Conservation (phyloP, 208 protist species). For the Crithidia sp. region DNA sequence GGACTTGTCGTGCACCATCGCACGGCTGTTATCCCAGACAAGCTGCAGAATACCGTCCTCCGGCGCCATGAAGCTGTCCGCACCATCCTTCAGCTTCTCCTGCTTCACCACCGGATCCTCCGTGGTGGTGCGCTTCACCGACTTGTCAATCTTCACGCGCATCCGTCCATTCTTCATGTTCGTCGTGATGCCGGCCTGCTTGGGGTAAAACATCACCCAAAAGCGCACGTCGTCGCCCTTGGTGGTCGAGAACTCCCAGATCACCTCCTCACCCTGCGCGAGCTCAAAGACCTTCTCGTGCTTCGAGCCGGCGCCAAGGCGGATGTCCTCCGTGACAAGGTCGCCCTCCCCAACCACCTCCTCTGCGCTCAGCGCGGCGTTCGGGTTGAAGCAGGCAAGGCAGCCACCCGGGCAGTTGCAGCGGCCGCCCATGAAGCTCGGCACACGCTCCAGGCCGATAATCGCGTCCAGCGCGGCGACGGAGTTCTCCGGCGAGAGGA, state of each 20-base stretch:
- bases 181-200: constrained; percentile 37
- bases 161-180: constrained; percentile 30
- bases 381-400: constrained; percentile 49
- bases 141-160: constrained; percentile 42
- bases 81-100: constrained; percentile 53
- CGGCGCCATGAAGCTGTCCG: constrained; percentile 50
- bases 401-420: constrained; percentile 65
- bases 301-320: constrained; percentile 43
- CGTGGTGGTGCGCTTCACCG: constrained; percentile 34
- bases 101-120: constrained; percentile 51
- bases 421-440: constrained; percentile 60
- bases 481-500: constrained; percentile 53
- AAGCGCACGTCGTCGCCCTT: constrained; percentile 53
- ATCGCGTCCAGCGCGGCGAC: constrained; percentile 44
- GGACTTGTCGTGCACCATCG: constrained; percentile 50
- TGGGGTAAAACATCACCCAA: constrained; percentile 48
- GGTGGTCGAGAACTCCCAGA: constrained; percentile 65
- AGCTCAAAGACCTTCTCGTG: constrained; percentile 58
- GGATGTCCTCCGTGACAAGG: constrained; percentile 58
- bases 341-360: constrained; percentile 41
- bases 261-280: constrained; percentile 49
- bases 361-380: constrained; percentile 23
- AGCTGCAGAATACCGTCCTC: constrained; percentile 64
- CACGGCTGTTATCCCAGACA: constrained; percentile 62
- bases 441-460: constrained; percentile 58